These are phyloP conservation scores for Gastrolobium bilobum DNA, from an alignment of 306 rosid species.

Conservation along the genomic window DNA sequence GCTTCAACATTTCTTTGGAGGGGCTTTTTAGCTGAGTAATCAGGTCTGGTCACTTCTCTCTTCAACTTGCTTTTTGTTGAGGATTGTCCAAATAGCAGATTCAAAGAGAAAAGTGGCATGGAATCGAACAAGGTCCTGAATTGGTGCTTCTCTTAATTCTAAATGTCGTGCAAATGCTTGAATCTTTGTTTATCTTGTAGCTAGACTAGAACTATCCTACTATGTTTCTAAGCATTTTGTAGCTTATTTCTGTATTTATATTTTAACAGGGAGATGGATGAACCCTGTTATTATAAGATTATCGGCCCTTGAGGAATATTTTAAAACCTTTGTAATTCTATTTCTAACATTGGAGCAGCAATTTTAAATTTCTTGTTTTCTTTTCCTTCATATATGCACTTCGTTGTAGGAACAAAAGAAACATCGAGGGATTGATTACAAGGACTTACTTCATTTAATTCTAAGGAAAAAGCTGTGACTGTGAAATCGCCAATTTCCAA, in stretches of 20 bases:
- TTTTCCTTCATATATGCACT: not conserved
- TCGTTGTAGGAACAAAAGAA: slow-evolving; percentile 8
- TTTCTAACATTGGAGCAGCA: slow-evolving; percentile 26
- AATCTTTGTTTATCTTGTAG: slow-evolving; percentile 4
- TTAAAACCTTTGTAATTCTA: not conserved
- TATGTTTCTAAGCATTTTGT: slow-evolving; percentile 15
- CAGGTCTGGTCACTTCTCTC: not conserved
- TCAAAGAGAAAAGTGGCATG: slow-evolving; percentile 25
- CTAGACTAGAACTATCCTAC: not conserved
- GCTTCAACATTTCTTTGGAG: slow-evolving; percentile 28
- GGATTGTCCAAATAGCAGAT: slow-evolving; percentile 27
- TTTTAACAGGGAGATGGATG: slow-evolving; percentile 6
- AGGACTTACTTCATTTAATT: not conserved
- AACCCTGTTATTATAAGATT: not conserved
- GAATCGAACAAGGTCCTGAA: not conserved
- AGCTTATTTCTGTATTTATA: slow-evolving; percentile 9
- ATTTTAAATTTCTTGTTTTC: not conserved
- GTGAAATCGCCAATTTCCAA: not conserved
- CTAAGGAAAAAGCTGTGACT: not conserved
- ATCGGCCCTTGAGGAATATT: not conserved
- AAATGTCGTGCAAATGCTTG: not conserved
- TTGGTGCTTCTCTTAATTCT: slow-evolving; percentile 14
- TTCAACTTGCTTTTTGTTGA: slow-evolving; percentile 2
- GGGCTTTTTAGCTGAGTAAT: not conserved
- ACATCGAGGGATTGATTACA: not conserved